Percentiles rank a stretch among this genome's conserved stretches.
These are phyloP conservation scores for Annona squamosa DNA, from an alignment of 164 flowering plant species.

Conservation along the genomic window DNA sequence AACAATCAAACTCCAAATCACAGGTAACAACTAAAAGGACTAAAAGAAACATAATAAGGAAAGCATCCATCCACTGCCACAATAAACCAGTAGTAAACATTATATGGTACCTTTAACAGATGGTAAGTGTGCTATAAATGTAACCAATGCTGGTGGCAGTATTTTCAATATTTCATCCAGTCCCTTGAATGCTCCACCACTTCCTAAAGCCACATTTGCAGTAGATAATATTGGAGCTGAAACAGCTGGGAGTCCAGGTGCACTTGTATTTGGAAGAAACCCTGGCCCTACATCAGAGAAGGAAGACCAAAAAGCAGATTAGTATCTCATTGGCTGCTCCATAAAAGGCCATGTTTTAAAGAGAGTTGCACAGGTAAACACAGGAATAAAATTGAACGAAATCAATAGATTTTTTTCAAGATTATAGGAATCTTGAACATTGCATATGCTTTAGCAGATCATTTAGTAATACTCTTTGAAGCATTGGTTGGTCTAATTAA, in stretches of 20 bases:
- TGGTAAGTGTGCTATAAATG: slow-evolving; percentile 71
- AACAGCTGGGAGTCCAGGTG: slow-evolving; percentile 37
- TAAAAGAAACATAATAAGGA: not conserved
- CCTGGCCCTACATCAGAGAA: slow-evolving; percentile 22
- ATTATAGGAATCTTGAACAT: too few relatives aligned
- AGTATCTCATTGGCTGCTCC: too few relatives aligned
- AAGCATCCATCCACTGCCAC: not conserved
- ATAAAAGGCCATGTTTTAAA: too few relatives aligned
- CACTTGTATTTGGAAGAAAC: slow-evolving; percentile 26
- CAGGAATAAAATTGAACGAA: too few relatives aligned
- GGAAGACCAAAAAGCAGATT: not conserved
- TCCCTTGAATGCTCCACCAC: slow-evolving; percentile 34
- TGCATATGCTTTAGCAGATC: too few relatives aligned
- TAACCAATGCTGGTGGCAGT: slow-evolving; percentile 63
- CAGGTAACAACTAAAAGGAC: not conserved
- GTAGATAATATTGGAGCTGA: slow-evolving; percentile 29
- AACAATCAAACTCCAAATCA: not conserved
- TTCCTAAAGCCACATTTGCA: slow-evolving; percentile 20
- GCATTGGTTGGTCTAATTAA: too few relatives aligned
- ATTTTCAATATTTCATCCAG: slow-evolving; percentile 56
- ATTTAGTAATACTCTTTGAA: too few relatives aligned
- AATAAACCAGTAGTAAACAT: not conserved
- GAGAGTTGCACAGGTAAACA: too few relatives aligned
- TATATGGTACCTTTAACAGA: slow-evolving; percentile 57
- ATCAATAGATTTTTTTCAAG: too few relatives aligned